phyloP scores from a whole-genome alignment of 2,329 filamentous ascomycete genomes.

The Ophiocordyceps polyrhachis-furcata region DNA sequence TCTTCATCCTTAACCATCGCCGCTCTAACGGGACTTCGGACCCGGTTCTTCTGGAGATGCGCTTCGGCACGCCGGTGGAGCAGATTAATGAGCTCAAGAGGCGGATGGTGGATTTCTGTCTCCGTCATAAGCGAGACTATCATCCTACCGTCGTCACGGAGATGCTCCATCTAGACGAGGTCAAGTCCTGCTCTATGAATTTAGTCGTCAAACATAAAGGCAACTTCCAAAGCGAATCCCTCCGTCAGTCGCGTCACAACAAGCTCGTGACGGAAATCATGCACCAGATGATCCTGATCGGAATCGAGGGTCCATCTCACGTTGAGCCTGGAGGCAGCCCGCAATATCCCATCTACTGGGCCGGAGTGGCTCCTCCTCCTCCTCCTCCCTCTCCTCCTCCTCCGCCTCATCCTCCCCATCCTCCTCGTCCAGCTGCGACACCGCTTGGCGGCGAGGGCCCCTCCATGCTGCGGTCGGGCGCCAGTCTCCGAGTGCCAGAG shows the following conservation, averaged over 20 bases:
- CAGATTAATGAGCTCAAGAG: slow-evolving; percentile 69
- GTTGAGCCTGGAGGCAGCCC: slow-evolving; percentile 47
- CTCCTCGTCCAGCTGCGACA: background rate
- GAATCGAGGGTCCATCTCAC: slow-evolving; percentile 58
- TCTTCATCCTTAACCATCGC: slow-evolving; percentile 91
- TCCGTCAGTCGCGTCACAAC: slow-evolving; percentile 79
- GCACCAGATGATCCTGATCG: slow-evolving; percentile 63
- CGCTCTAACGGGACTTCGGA: slow-evolving; percentile 79
- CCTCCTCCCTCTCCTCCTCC: slow-evolving; percentile 1
- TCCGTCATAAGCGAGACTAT: slow-evolving; percentile 74
- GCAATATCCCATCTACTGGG: slow-evolving; percentile 45
- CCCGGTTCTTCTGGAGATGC: slow-evolving; percentile 65
- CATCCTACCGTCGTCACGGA: slow-evolving; percentile 75
- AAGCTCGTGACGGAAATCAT: slow-evolving; percentile 88
- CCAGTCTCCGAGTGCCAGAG: too few species aligned
- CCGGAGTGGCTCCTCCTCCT: slow-evolving; percentile 16
- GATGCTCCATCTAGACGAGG: slow-evolving; percentile 59
- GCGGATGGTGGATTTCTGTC: slow-evolving; percentile 67
- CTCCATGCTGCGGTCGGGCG: too few species aligned
- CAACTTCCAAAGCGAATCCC: slow-evolving; percentile 86
- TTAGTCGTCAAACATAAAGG: slow-evolving; percentile 96
- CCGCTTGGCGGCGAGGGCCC: background rate
- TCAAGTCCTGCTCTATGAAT: slow-evolving; percentile 73
- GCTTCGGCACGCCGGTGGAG: slow-evolving; percentile 69
- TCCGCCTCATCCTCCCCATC: slow-evolving; percentile 15